phyloP scores from a whole-genome alignment of 2,329 filamentous ascomycete genomes.

The Grosmannia penicillata region DNA sequence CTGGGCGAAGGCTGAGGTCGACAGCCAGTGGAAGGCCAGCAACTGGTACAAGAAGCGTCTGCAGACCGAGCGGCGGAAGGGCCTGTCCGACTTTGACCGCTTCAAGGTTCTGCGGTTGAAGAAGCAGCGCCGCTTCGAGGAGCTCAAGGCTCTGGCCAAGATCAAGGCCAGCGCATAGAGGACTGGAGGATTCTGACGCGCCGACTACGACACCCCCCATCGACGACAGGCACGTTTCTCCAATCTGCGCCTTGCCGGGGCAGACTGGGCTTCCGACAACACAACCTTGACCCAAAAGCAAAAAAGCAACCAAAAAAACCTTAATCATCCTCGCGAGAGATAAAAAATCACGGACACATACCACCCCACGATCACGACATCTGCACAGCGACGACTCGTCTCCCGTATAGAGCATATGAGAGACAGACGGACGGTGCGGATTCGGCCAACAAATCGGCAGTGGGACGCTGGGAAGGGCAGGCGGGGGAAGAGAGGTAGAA shows the following conservation, averaged over 20 bases:
- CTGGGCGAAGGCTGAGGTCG: constrained; percentile 86
- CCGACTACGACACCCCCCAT: too few species aligned
- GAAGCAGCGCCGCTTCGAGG: constrained; percentile 98
- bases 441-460: too few species aligned
- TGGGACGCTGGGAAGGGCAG: neutral
- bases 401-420: too few species aligned
- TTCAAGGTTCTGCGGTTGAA: constrained; percentile 99
- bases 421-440: neutral
- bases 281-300: too few species aligned
- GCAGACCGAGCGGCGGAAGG: constrained; percentile 73
- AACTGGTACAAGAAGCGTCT: constrained; percentile 89
- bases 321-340: neutral
- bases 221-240: too few species aligned
- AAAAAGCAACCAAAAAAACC: too few species aligned
- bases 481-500: neutral
- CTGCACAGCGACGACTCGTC: too few species aligned
- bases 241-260: too few species aligned
- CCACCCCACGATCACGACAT: neutral
- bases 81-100: constrained; percentile 94
- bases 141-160: constrained; percentile 92
- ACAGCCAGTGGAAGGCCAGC: constrained; percentile 83
- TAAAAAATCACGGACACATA: neutral
- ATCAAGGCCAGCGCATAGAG: constrained; percentile 65
- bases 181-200: neutral
- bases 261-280: too few species aligned